These are phyloP conservation scores for Psilocybe cubensis DNA, from an alignment of 768 basidiomycete species.

Conservation along the genomic window DNA sequence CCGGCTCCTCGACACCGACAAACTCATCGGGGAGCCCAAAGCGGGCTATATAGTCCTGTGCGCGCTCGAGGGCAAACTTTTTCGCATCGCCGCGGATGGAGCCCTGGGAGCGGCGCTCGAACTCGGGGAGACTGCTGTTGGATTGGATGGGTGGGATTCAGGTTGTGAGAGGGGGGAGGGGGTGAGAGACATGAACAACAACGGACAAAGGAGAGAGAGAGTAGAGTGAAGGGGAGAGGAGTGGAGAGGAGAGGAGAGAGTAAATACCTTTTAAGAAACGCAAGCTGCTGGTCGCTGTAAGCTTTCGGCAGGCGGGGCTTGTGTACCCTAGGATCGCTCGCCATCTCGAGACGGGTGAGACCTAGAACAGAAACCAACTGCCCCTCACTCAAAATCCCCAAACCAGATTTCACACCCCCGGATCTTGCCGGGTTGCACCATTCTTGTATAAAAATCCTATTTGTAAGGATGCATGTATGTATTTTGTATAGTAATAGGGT, in stretches of 20 bases:
- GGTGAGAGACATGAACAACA: too few relatives aligned
- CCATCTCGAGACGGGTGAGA: too few relatives aligned
- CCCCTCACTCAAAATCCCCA: constrained; percentile 25
- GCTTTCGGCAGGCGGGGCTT: constrained; percentile 69
- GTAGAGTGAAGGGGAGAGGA: constrained; percentile 10
- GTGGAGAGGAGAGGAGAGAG: neutral
- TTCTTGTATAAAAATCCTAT: constrained; percentile 21
- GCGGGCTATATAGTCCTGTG: constrained; percentile 59
- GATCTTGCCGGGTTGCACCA: constrained; percentile 37
- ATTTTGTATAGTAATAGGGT: constrained; percentile 15
- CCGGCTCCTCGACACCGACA: constrained; percentile 57
- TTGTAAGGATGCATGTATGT: constrained; percentile 1
- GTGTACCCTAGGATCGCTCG: constrained; percentile 65
- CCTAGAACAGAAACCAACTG: constrained; percentile 24
- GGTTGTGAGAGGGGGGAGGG: too few relatives aligned
- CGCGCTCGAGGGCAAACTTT: constrained; percentile 67
- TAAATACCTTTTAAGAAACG: constrained; percentile 53
- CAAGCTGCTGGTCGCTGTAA: constrained; percentile 66
- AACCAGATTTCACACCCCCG: constrained; percentile 21
- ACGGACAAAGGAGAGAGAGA: too few relatives aligned
- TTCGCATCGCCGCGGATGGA: constrained; percentile 70
- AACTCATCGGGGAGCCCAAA: constrained; percentile 64
- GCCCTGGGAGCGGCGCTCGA: constrained; percentile 61
- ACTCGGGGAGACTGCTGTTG: constrained; percentile 52
- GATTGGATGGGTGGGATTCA: too few relatives aligned